Conservation (phyloP, 257 asterid genomes). For the Solanum neorickii region DNA sequence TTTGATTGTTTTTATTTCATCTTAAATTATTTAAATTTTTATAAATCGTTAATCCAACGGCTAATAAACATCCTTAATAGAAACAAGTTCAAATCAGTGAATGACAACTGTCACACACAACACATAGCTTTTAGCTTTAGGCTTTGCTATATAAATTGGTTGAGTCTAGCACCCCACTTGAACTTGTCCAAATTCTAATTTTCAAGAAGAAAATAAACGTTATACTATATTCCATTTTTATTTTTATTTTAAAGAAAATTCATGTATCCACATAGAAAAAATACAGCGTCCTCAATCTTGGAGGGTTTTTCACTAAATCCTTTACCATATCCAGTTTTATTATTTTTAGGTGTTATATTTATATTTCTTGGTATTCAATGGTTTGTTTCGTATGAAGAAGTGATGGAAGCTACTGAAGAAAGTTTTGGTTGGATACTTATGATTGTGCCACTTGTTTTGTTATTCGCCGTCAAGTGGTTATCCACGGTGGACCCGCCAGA, state of each 20-base stretch:
- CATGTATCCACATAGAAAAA: slow-evolving; percentile 29
- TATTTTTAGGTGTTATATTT: slow-evolving; percentile 46
- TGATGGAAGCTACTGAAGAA: slow-evolving; percentile 64
- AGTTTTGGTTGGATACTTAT: slow-evolving; percentile 69
- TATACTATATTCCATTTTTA: not conserved
- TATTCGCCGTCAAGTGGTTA: slow-evolving; percentile 46
- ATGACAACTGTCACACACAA: not conserved
- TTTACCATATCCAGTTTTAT: slow-evolving; percentile 64
- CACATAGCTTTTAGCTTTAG: not conserved
- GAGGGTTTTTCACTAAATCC: slow-evolving; percentile 52
- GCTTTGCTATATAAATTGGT: not conserved
- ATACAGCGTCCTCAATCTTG: slow-evolving; percentile 32
- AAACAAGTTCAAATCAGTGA: not conserved
- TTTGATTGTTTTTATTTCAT: not conserved
- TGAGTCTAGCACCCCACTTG: not conserved
- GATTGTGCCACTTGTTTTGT: slow-evolving; percentile 46
- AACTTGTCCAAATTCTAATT: not conserved
- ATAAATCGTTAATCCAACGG: not conserved
- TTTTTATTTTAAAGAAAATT: too few relatives aligned
- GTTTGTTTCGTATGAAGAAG: slow-evolving; percentile 63
- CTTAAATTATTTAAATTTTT: not conserved
- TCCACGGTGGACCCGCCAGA: slow-evolving; percentile 28
- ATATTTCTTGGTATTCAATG: slow-evolving; percentile 71
- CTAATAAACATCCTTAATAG: not conserved
- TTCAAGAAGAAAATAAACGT: not conserved